Conservation (phyloP, 2,329 filamentous ascomycete genomes). For the Cercospora sesami region DNA sequence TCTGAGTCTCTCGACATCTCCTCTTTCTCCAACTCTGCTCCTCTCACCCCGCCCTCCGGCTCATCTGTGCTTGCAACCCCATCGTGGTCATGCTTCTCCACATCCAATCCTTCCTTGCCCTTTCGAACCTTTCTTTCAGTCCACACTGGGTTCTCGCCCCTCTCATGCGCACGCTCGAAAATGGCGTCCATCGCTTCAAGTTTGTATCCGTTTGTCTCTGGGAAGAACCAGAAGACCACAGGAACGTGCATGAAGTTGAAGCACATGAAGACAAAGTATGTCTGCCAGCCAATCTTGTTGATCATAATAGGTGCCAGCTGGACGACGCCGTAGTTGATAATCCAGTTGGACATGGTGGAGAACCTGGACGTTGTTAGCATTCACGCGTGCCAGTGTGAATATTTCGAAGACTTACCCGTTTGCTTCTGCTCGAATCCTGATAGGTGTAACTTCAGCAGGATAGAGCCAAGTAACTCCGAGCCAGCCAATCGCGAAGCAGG, state of each 20-base stretch:
- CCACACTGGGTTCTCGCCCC: constrained; percentile 34
- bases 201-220: constrained; percentile 31
- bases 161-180: constrained; percentile 33
- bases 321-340: constrained; percentile 27
- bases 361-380: constrained; percentile 29
- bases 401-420: constrained; percentile 49
- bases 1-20: constrained; percentile 14
- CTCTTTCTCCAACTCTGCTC: constrained; percentile 23
- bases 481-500: constrained; percentile 36
- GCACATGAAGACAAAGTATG: constrained; percentile 53
- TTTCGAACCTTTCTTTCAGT: constrained; percentile 30
- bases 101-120: constrained; percentile 25
- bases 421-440: constrained; percentile 56
- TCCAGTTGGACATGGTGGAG: constrained; percentile 52
- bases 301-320: constrained; percentile 49
- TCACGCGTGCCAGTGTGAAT: background rate
- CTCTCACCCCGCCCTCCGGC: constrained; percentile 20
- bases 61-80: constrained; percentile 15
- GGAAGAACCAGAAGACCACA: constrained; percentile 26
- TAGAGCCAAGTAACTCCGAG: constrained; percentile 38
- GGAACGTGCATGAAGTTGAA: constrained; percentile 25
- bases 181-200: constrained; percentile 33
- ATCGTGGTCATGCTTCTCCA: constrained; percentile 23
- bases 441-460: constrained; percentile 41
- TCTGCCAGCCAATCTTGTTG: constrained; percentile 51